phyloP scores from a whole-genome alignment of 75 land plant genomes.

The Sequoia sempervirens region DNA sequence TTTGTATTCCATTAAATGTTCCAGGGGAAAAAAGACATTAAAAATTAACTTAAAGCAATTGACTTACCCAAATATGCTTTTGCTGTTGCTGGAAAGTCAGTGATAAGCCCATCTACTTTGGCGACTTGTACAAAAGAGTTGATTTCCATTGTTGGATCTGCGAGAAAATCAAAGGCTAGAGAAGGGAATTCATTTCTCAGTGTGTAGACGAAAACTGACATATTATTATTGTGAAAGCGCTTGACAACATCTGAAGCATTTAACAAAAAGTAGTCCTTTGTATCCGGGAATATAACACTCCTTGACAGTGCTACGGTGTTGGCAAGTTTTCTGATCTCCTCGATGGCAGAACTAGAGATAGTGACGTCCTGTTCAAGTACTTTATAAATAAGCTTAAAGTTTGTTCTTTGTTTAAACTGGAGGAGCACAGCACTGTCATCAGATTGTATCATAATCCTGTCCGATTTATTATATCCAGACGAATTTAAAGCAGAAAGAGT shows the following conservation, averaged over 20 bases:
- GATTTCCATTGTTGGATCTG: slow-evolving; percentile 68
- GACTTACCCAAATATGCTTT: too few species aligned
- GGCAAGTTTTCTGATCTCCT: slow-evolving; percentile 49
- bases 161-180: slow-evolving; percentile 48
- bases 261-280: slow-evolving; percentile 19
- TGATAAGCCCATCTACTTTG: too few species aligned
- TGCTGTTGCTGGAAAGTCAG: too few species aligned
- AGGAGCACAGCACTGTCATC: slow-evolving; percentile 58
- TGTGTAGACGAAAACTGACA: slow-evolving; percentile 53
- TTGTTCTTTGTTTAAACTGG: slow-evolving; percentile 23
- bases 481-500: neutral
- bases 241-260: slow-evolving; percentile 33
- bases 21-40: neutral
- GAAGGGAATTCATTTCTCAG: slow-evolving; percentile 54
- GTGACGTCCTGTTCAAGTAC: slow-evolving; percentile 19
- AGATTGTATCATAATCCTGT: slow-evolving; percentile 45
- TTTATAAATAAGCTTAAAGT: slow-evolving; percentile 31
- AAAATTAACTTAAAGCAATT: too few species aligned
- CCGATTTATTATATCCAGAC: neutral
- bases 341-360: slow-evolving; percentile 18
- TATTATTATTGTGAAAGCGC: slow-evolving; percentile 47
- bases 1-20: neutral
- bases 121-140: slow-evolving; percentile 29
- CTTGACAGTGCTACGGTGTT: slow-evolving; percentile 37
- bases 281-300: slow-evolving; percentile 15